These are phyloP conservation scores for Podila epicladia DNA, from an alignment of 192 early-diverging fungal genomes.

Conservation along the genomic window DNA sequence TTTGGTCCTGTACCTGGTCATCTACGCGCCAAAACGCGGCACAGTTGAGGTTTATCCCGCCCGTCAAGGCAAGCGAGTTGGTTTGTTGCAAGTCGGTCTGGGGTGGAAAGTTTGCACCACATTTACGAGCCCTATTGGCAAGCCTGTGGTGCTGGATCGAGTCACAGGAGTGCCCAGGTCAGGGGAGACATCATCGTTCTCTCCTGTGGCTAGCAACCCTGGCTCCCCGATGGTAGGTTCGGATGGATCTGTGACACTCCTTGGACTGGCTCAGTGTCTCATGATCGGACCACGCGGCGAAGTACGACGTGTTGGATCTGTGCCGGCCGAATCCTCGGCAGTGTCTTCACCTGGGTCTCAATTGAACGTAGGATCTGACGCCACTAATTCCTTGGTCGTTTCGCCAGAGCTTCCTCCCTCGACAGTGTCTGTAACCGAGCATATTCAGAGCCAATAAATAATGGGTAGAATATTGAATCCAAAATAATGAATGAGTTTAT, in stretches of 20 bases:
- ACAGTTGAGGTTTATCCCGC: constrained; percentile 71
- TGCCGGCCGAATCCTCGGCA: background rate
- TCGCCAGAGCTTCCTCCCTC: constrained; percentile 2
- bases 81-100: constrained; percentile 65
- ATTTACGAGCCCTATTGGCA: constrained; percentile 54
- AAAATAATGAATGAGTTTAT: no score
- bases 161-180: constrained; percentile 18
- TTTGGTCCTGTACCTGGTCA: constrained; percentile 62
- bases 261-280: constrained; percentile 56
- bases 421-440: no score
- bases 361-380: background rate
- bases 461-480: no score
- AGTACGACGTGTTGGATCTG: constrained; percentile 46
- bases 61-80: constrained; percentile 68
- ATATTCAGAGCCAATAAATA: no score
- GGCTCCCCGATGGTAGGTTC: background rate
- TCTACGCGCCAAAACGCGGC: constrained; percentile 71
- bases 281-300: constrained; percentile 64
- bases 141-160: constrained; percentile 52
- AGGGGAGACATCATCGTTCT: background rate
- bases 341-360: background rate
- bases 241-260: constrained; percentile 6
- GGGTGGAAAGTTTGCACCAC: constrained; percentile 63
- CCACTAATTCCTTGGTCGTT: constrained; percentile 7
- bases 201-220: background rate